Conservation (phyloP, 2,329 filamentous ascomycete genomes). For the Paecilomyces fulvus region DNA sequence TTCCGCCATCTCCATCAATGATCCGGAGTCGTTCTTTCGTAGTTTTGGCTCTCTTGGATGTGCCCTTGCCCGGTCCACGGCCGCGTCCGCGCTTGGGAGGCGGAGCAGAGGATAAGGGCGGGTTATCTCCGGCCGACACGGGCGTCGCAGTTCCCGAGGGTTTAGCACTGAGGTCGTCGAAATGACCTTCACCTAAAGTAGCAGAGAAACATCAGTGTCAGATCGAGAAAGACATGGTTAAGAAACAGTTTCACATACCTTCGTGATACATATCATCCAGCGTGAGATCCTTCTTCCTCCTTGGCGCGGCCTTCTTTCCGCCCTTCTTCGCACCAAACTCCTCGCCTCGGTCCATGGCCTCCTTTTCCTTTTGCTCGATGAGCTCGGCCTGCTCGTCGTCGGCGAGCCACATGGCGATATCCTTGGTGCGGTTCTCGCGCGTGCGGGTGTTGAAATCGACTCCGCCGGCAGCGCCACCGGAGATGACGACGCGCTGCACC, state of each 20-base stretch:
- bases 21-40: slow-evolving; percentile 43
- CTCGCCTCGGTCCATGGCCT: slow-evolving; percentile 63
- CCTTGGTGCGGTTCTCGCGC: slow-evolving; percentile 88
- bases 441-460: slow-evolving; percentile 95
- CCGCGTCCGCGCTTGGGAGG: slow-evolving; percentile 50
- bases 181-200: slow-evolving; percentile 80
- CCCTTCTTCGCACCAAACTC: slow-evolving; percentile 53
- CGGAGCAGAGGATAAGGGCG: slow-evolving; percentile 26
- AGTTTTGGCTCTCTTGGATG: slow-evolving; percentile 54
- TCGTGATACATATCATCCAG: slow-evolving; percentile 99
- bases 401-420: slow-evolving; percentile 97
- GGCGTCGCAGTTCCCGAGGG: slow-evolving; percentile 81
- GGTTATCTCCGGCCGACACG: slow-evolving; percentile 46
- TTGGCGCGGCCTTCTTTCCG: slow-evolving; percentile 51
- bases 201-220: slow-evolving; percentile 15
- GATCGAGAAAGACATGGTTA: slow-evolving; percentile 8
- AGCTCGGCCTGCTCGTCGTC: slow-evolving; percentile 93
- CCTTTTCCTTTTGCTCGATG: slow-evolving; percentile 86
- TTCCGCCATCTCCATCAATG: slow-evolving; percentile 35
- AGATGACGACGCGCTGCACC: slow-evolving; percentile 93
- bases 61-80: slow-evolving; percentile 47
- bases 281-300: slow-evolving; percentile 52
- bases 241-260: slow-evolving; percentile 55
- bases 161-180: slow-evolving; percentile 77
- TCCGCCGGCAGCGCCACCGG: slow-evolving; percentile 69